Evolutionary conservation across 805 yeast species (phyloP).

Genomic region (Wickerhamomyces hampshirensis): DNA sequence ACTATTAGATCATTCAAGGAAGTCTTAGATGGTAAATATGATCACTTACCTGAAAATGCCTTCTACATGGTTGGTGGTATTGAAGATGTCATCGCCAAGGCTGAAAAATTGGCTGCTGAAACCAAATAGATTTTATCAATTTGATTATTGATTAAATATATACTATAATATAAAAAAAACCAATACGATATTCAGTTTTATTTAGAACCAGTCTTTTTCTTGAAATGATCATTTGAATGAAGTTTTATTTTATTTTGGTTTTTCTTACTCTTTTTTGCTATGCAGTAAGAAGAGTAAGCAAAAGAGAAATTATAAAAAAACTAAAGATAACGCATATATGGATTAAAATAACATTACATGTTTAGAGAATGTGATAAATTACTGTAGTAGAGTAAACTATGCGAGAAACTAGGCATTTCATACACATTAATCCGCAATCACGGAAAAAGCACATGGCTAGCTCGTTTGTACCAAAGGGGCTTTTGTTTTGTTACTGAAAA

Average conservation of each 20-base stretch:
- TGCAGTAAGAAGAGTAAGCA: too few species aligned
- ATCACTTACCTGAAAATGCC: slow-evolving; percentile 97
- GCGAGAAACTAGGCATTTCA: too few species aligned
- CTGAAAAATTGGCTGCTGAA: slow-evolving; percentile 97
- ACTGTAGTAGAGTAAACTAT: slow-evolving; percentile 1
- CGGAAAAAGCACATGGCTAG: too few species aligned
- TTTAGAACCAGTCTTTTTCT: neutral
- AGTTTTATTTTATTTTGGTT: too few species aligned
- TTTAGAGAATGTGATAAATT: slow-evolving; percentile 16
- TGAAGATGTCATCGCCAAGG: slow-evolving; percentile 97
- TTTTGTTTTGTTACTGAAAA: too few species aligned
- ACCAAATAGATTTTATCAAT: slow-evolving; percentile 43
- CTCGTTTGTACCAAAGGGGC: too few species aligned
- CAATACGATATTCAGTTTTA: neutral
- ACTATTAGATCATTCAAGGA: slow-evolving; percentile 93
- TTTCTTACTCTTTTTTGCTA: too few species aligned
- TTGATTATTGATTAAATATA: neutral
- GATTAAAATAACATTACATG: slow-evolving; percentile 2
- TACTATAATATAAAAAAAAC: too few species aligned
- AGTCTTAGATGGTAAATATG: slow-evolving; percentile 97
- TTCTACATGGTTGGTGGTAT: slow-evolving; percentile 99
- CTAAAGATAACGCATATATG: slow-evolving; percentile 3
- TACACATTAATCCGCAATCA: too few species aligned
- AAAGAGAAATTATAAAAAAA: slow-evolving; percentile 8
- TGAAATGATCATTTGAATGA: neutral